Evolutionary conservation across 2,329 filamentous ascomycete genomes (phyloP), one percentile per base, ranked within the genome.

Genomic region (Sarocladiaceae sp.): DNA sequence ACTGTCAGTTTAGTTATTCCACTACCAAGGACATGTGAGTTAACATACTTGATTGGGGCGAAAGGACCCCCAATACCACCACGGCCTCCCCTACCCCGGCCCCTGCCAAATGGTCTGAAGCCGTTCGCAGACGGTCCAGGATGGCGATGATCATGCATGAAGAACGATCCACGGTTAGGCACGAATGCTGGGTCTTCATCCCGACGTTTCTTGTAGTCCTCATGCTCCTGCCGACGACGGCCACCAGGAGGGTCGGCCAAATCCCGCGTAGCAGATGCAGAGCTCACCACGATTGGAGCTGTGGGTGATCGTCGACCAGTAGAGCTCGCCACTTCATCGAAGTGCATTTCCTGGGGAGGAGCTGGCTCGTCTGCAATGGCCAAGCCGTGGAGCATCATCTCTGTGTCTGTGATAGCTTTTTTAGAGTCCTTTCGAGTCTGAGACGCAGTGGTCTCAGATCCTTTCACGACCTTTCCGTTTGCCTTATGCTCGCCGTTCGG

Each of bases 151-250:
- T 97, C 94, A 69, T 97, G 93, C 83, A 97, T 91, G 74, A 97
- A 97, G 76, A 97, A 97, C 56, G 89, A 87, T 54, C 94, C 94
- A 58, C 93, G 80, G 64, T 95, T 97, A 51, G 94, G 93, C 52
- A 97, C 93, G 71, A 96, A 96, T 11, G 92, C 85, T 31, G 93
- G 93, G 67, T 96, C 90, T 60, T 90, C 85, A 65, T 96, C 90
- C 60, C 90, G 82, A 68, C 89, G 89, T 71, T 87, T 90, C 71
- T 87, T 85, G 72, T 96, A 95, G 64, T 96, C 90, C 58, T 96
- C 91, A 62, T 96, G 90, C 64, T 97, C 92, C 59, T 88, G 84
- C 58, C 88, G 84, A 67, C 88, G 85, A 58, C 83, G 79, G 57
- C 94, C 88, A 51, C 80, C 79, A 54, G 82, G 73, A 29, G 80